Conservation (phyloP, 106 monocot species). For the Dioscorea alata region DNA sequence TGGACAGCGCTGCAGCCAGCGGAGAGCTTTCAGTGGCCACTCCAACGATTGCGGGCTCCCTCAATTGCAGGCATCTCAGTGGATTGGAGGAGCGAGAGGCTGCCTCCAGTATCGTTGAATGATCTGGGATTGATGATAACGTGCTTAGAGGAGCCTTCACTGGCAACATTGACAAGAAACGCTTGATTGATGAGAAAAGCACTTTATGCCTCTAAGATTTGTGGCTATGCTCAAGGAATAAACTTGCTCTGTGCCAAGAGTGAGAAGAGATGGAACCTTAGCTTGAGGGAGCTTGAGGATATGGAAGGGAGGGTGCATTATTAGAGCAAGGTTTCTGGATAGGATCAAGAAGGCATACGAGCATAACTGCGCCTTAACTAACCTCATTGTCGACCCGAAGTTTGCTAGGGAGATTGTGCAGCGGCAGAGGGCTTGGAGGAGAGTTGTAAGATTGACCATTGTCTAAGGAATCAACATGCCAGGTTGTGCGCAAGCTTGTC, state of each 20-base stretch:
- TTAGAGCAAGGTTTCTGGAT: conserved; percentile 12
- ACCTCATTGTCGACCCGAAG: conserved; percentile 7
- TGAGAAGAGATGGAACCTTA: conserved; percentile 8
- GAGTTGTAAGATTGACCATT: conserved; percentile 4
- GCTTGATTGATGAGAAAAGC: conserved; percentile 10
- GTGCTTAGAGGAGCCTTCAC: not conserved
- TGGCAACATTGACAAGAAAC: conserved; percentile 1
- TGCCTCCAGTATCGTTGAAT: not conserved
- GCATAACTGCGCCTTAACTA: not conserved
- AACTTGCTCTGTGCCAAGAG: conserved; percentile 7
- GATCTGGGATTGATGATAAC: not conserved
- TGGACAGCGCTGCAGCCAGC: conserved; percentile 11
- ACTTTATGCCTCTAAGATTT: conserved; percentile 10
- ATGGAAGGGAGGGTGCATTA: conserved; percentile 12
- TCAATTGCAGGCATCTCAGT: conserved; percentile 1
- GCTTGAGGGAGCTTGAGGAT: conserved; percentile 8
- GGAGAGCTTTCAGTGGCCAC: conserved; percentile 5
- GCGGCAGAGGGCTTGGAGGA: conserved; percentile 7
- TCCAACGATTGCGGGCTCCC: conserved; percentile 1
- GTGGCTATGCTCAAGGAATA: conserved; percentile 12
- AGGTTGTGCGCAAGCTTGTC: conserved; percentile 7
- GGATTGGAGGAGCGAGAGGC: conserved; percentile 10
- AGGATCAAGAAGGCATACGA: conserved; percentile 15
- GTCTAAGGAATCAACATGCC: conserved; percentile 2
- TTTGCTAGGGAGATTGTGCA: conserved; percentile 12